A percentile compares a stretch with the other conserved stretches of the same genome.
phyloP scores from a whole-genome alignment of 2,329 filamentous ascomycete species.

The Aspergillus pseudoviridinutans region DNA sequence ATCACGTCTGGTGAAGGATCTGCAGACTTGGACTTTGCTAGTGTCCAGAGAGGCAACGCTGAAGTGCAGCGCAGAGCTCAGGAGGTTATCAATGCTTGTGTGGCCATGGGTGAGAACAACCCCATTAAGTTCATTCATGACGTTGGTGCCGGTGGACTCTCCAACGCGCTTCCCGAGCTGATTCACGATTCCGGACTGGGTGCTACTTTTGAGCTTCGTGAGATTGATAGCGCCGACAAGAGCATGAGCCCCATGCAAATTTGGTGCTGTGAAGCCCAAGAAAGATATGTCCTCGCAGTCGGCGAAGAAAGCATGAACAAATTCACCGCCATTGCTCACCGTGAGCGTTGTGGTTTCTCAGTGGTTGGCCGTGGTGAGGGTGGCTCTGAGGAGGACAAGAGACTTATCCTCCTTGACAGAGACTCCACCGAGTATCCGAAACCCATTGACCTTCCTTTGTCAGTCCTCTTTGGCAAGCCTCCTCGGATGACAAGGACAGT shows the following conservation, averaged over 20 bases:
- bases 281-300: conserved; percentile 89
- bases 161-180: conserved; percentile 79
- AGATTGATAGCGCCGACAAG: conserved; percentile 83
- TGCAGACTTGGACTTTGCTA: conserved; percentile 92
- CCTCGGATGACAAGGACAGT: conserved; percentile 76
- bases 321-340: conserved; percentile 64
- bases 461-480: conserved; percentile 80
- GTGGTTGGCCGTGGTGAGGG: conserved; percentile 76
- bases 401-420: conserved; percentile 75
- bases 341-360: conserved; percentile 90
- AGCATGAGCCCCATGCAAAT: conserved; percentile 96
- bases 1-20: conserved; percentile 83
- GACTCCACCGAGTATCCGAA: conserved; percentile 70
- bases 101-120: conserved; percentile 75
- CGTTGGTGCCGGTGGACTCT: conserved; percentile 87
- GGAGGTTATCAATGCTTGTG: conserved; percentile 96
- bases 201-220: conserved; percentile 88
- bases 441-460: conserved; percentile 86
- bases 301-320: conserved; percentile 73
- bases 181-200: conserved; percentile 90
- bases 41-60: conserved; percentile 93
- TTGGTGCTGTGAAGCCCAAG: conserved; percentile 96
- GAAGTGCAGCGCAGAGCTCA: conserved; percentile 94
- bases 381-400: conserved; percentile 62
- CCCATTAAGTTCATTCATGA: conserved; percentile 98